Percentiles rank a stretch among this genome's conserved stretches.
phyloP scores from a whole-genome alignment of 75 land plant genomes.

The Chamaecyparis obtusa region DNA sequence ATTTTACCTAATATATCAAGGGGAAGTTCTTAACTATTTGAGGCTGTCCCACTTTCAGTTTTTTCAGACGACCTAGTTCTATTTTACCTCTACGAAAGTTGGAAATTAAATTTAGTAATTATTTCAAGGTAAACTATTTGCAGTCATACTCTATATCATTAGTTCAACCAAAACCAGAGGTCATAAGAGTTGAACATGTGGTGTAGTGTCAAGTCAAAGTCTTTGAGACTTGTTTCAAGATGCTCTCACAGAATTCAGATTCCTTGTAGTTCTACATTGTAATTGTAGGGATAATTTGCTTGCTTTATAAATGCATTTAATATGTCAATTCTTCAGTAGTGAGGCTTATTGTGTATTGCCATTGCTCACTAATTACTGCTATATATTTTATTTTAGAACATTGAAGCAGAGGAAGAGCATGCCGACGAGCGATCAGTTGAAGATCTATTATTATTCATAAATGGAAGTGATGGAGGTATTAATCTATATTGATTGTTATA shows the following conservation, averaged over 20 bases:
- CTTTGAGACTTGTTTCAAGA: background rate
- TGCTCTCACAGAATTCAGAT: background rate
- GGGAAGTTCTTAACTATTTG: background rate
- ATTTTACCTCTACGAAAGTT: background rate
- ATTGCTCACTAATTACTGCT: background rate
- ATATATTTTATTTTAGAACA: slow-evolving; percentile 32
- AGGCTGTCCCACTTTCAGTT: background rate
- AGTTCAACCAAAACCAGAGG: background rate
- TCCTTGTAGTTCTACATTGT: background rate
- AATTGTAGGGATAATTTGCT: background rate
- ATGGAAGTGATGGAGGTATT: slow-evolving; percentile 62
- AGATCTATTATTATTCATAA: slow-evolving; percentile 71
- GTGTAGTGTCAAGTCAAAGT: background rate
- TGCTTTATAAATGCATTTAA: background rate
- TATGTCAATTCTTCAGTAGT: background rate
- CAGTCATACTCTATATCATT: background rate
- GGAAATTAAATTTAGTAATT: background rate
- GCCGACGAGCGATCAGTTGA: slow-evolving; percentile 74
- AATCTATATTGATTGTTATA: background rate
- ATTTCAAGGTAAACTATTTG: background rate
- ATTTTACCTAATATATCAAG: background rate
- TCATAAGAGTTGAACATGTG: background rate
- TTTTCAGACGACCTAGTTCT: background rate
- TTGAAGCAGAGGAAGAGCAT: slow-evolving; percentile 51
- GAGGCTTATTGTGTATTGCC: background rate